phyloP scores from a whole-genome alignment of 129 eudicot genomes.

The Cynara cardunculus region DNA sequence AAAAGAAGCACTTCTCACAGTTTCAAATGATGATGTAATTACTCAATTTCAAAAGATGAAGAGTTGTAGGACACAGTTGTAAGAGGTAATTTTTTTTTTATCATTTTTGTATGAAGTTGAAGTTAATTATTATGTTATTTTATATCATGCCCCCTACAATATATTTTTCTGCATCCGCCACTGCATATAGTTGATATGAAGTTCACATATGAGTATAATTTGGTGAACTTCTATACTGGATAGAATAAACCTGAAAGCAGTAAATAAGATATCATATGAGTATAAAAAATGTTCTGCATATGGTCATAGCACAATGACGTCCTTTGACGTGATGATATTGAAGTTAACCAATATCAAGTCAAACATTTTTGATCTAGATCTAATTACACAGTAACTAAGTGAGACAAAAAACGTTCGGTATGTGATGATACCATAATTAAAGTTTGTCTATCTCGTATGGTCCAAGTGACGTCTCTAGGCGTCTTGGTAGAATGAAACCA shows the following conservation, averaged over 20 bases:
- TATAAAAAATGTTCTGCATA: neutral
- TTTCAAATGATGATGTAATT: no score
- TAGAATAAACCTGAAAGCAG: neutral
- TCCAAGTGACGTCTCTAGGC: neutral
- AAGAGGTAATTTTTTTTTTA: no score
- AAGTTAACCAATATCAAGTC: neutral
- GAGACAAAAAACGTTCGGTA: neutral
- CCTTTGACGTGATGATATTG: neutral
- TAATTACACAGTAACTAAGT: neutral
- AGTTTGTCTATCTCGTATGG: no score
- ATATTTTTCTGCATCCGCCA: no score
- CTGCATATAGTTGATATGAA: neutral
- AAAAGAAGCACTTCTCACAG: no score
- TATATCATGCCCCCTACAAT: no score
- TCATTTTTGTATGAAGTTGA: no score
- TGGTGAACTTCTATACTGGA: neutral
- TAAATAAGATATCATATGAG: neutral
- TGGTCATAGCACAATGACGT: neutral
- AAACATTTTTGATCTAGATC: neutral
- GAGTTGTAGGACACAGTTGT: no score
- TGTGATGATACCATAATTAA: neutral
- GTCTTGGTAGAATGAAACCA: neutral
- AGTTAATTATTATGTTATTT: no score
- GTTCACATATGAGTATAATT: neutral
- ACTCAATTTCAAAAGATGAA: no score